Conservation (phyloP, 2,329 filamentous ascomycete species). For the Teratosphaeria viscida region DNA sequence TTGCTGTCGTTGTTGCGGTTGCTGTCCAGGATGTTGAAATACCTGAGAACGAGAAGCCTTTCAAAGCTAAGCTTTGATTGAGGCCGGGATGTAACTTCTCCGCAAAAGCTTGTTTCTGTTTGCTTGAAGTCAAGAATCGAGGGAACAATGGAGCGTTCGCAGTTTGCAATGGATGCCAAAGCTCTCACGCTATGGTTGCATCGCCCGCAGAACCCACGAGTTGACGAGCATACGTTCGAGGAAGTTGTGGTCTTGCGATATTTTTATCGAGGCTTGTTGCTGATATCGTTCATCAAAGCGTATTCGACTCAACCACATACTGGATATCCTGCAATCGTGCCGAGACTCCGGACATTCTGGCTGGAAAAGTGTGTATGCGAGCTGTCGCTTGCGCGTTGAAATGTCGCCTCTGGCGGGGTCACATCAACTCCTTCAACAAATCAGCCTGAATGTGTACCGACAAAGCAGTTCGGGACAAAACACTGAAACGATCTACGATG, state of each 20-base stretch:
- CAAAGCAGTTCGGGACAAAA: background rate
- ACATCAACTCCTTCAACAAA: background rate
- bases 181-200: background rate
- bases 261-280: background rate
- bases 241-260: background rate
- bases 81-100: background rate
- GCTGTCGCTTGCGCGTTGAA: background rate
- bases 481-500: background rate
- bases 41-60: constrained; percentile 6
- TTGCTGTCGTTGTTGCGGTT: constrained; percentile 72
- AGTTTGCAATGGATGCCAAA: background rate
- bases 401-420: too few species aligned
- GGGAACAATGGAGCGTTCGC: background rate
- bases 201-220: background rate
- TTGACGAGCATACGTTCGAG: background rate
- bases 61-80: constrained; percentile 25
- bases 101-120: background rate
- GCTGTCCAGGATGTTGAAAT: constrained; percentile 51
- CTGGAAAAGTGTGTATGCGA: background rate
- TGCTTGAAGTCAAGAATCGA: background rate
- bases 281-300: background rate
- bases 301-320: too few species aligned
- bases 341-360: too few species aligned
- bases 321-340: too few species aligned
- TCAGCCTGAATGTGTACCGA: background rate